Evolutionary conservation across 192 early-diverging fungal species (phyloP).

Genomic region (Phlyctochytrium arcticum): DNA sequence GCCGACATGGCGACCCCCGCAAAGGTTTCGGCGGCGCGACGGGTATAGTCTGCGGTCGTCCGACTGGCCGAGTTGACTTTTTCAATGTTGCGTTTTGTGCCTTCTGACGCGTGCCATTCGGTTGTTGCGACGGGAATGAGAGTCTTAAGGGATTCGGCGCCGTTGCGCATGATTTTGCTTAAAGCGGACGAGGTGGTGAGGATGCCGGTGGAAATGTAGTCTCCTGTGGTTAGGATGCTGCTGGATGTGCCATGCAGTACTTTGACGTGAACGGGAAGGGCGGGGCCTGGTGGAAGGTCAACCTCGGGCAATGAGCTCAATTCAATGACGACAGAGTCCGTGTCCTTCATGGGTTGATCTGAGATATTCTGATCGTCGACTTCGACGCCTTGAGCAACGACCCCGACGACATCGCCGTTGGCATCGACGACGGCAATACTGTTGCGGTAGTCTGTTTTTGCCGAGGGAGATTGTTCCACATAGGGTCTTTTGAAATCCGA

Average conservation of each 20-base stretch:
- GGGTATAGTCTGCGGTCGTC: slow-evolving; percentile 7
- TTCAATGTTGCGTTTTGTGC: slow-evolving; percentile 20
- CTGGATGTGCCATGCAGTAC: not conserved
- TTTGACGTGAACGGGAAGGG: slow-evolving; percentile 2
- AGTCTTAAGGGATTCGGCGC: slow-evolving; percentile 7
- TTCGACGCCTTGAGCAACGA: slow-evolving; percentile 23
- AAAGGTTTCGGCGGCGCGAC: slow-evolving; percentile 12
- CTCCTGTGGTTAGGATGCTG: slow-evolving; percentile 1
- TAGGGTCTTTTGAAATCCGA: not conserved
- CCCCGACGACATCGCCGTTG: slow-evolving; percentile 23
- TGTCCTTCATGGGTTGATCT: not conserved
- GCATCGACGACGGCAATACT: slow-evolving; percentile 15
- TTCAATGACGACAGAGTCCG: not conserved
- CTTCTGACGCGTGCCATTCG: slow-evolving; percentile 3
- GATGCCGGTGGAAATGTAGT: slow-evolving; percentile 26
- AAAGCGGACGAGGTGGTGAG: slow-evolving; percentile 9
- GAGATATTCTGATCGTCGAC: not conserved
- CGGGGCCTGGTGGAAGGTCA: not conserved
- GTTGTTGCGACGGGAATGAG: slow-evolving; percentile 13
- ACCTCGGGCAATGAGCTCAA: not conserved
- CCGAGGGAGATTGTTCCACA: slow-evolving; percentile 8
- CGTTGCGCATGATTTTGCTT: slow-evolving; percentile 4
- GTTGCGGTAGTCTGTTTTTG: too few relatives aligned
- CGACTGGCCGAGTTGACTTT: not conserved
- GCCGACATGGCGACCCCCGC: slow-evolving; percentile 7